Evolutionary conservation across 1,284 basidiomycete species (phyloP).

Genomic region (Ceratobasidium sp.): DNA sequence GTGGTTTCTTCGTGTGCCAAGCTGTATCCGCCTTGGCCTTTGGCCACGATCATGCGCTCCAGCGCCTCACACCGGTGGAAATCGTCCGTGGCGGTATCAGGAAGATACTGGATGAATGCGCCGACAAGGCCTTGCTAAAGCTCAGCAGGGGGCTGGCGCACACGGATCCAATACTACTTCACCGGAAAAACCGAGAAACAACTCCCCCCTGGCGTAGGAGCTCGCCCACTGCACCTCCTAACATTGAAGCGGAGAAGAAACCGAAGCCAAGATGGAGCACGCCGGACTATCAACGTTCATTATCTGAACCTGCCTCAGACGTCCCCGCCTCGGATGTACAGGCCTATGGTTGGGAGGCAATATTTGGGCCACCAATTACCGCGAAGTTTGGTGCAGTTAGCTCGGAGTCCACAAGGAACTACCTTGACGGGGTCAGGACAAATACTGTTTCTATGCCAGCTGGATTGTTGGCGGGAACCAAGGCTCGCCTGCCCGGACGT

Average conservation of each 20-base stretch:
- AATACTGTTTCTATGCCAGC: neutral
- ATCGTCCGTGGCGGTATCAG: neutral
- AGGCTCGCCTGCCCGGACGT: neutral
- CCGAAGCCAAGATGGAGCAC: neutral
- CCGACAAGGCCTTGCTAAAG: neutral
- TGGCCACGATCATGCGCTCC: neutral
- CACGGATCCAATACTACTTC: neutral
- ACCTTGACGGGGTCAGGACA: neutral
- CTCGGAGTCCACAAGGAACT: neutral
- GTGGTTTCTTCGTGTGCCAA: slow-evolving; percentile 9
- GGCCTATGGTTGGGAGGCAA: neutral
- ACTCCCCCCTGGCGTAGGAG: neutral
- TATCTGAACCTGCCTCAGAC: neutral
- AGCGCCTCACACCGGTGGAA: neutral
- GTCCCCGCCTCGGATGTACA: no score
- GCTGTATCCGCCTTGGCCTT: neutral
- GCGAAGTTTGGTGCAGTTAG: neutral
- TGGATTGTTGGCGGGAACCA: neutral
- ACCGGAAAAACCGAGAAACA: neutral
- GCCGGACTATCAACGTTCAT: neutral
- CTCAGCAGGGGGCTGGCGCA: neutral
- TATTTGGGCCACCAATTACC: neutral
- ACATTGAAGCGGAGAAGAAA: neutral
- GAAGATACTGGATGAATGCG: neutral
- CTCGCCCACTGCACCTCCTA: no score